Conservation (phyloP, 2,329 filamentous ascomycete genomes). For the Neofusicoccum cordaticola region DNA sequence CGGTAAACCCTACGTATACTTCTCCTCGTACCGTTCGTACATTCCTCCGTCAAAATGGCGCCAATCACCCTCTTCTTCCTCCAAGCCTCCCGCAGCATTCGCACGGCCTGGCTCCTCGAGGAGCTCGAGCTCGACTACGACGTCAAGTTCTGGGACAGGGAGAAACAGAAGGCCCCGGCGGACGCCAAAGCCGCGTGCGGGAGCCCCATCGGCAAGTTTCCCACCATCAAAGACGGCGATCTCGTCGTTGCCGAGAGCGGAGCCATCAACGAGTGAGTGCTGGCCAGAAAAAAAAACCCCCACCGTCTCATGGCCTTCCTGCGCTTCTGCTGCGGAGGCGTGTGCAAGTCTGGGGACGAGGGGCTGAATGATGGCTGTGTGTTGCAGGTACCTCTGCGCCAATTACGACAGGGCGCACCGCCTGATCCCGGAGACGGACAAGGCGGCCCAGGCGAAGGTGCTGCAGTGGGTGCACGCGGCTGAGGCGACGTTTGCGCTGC, state of each 20-base stretch:
- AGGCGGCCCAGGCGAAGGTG: constrained; percentile 34
- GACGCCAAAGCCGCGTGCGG: constrained; percentile 43
- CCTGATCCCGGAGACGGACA: constrained; percentile 36
- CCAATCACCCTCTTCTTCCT: constrained; percentile 48
- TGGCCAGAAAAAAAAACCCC: no score
- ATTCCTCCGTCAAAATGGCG: not conserved
- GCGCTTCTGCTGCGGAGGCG: no score
- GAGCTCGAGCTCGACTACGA: constrained; percentile 44
- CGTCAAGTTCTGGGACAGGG: constrained; percentile 39
- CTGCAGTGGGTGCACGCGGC: constrained; percentile 47
- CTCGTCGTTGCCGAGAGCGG: constrained; percentile 45
- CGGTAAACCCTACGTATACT: no score
- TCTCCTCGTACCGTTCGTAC: no score
- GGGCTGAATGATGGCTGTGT: not conserved
- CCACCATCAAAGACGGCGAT: constrained; percentile 42
- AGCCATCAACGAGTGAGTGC: constrained; percentile 45
- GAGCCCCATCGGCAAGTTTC: constrained; percentile 46
- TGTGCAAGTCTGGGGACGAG: not conserved
- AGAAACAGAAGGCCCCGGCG: constrained; percentile 39
- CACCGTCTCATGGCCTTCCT: no score
- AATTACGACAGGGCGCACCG: constrained; percentile 41
- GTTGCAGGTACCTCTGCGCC: constrained; percentile 44
- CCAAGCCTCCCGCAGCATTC: constrained; percentile 46
- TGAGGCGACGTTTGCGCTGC: constrained; percentile 47
- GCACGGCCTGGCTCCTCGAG: constrained; percentile 47